Evolutionary conservation across 441 rosid genomes (phyloP).

Genomic region (Adansonia gregorii): DNA sequence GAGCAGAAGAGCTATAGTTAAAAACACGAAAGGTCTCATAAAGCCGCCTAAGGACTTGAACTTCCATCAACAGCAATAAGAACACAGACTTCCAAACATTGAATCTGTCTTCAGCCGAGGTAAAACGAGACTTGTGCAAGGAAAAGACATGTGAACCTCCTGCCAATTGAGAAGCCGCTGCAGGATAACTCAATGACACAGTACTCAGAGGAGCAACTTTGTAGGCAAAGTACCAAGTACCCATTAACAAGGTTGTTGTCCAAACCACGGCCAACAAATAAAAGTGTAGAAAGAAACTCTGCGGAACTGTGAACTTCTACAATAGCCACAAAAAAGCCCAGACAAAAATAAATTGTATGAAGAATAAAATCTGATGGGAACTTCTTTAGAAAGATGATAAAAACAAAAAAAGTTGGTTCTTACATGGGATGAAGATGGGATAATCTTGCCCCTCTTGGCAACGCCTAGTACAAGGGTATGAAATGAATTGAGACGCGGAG

Average conservation of each 20-base stretch:
- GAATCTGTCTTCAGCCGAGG: conserved; percentile 32
- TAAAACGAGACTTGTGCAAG: conserved; percentile 29
- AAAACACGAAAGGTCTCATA: conserved; percentile 34
- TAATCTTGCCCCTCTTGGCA: conserved; percentile 37
- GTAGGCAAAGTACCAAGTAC: conserved; percentile 41
- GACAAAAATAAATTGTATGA: not conserved
- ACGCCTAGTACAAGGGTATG: conserved; percentile 31
- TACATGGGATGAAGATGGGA: conserved; percentile 37
- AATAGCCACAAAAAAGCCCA: not conserved
- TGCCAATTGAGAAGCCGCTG: conserved; percentile 33
- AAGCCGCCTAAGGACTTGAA: conserved; percentile 41
- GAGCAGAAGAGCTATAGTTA: conserved; percentile 39
- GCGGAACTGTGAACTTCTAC: conserved; percentile 43
- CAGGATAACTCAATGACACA: conserved; percentile 30
- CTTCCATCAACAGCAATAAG: conserved; percentile 41
- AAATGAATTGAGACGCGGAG: conserved; percentile 18
- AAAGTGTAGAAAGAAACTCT: conserved; percentile 42
- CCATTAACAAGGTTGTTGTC: conserved; percentile 37
- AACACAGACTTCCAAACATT: conserved; percentile 37
- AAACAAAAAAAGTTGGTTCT: conserved; percentile 19
- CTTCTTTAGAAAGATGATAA: not conserved
- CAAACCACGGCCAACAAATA: conserved; percentile 36
- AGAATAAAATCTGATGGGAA: not conserved
- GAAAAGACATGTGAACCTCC: conserved; percentile 34
- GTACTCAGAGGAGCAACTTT: conserved; percentile 30